Evolutionary conservation across 2,329 filamentous ascomycete genomes (phyloP).

Genomic region (Stenocarpella maydis): DNA sequence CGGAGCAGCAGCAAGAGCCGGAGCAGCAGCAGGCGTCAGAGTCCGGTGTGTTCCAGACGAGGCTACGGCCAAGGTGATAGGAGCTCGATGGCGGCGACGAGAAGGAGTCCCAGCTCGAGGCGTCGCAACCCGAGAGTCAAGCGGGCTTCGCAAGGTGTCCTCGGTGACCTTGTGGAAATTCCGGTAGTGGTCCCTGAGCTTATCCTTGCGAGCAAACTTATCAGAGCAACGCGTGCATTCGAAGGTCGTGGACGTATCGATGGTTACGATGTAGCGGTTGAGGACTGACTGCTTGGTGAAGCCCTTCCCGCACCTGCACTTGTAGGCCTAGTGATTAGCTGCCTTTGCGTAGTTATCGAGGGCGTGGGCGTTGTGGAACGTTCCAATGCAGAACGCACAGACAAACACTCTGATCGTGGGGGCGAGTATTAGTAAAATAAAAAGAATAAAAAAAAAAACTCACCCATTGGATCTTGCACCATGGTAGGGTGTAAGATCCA

Average conservation of each 20-base stretch:
- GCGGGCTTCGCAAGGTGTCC: fast-evolving
- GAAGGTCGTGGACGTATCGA: neutral
- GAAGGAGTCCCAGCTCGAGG: neutral
- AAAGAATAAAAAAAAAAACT: constrained; percentile 11
- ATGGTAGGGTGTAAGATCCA: neutral
- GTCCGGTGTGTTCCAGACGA: neutral
- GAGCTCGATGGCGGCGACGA: neutral
- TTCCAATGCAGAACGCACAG: neutral
- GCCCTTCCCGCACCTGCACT: neutral
- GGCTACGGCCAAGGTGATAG: neutral
- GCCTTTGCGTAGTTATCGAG: neutral
- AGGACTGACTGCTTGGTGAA: neutral
- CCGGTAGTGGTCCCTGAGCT: neutral
- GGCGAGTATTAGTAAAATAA: no score
- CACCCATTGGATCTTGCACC: neutral
- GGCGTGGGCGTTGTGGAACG: neutral
- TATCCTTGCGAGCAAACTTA: neutral
- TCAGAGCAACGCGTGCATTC: neutral
- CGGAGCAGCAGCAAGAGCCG: neutral
- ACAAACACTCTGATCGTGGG: no score
- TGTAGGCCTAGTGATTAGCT: neutral
- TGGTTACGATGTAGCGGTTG: neutral
- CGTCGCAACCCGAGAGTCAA: fast-evolving
- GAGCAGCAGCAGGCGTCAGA: neutral
- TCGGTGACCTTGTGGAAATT: neutral